Evolutionary conservation across 169 alveolate genomes (phyloP).

Genomic region (Theileria sp.): DNA sequence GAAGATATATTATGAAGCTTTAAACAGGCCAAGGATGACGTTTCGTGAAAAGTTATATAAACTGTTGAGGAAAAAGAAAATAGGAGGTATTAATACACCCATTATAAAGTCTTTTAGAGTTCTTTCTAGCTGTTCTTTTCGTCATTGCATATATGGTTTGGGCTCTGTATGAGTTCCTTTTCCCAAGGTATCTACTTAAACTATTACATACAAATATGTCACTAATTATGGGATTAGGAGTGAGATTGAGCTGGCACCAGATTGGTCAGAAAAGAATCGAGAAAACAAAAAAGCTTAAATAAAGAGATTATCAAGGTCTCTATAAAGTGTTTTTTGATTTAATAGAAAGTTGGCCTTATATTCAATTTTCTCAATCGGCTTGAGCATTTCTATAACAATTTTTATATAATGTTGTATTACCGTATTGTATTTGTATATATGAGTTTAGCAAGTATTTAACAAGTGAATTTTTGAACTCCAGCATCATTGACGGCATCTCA

Average conservation of each 20-base stretch:
- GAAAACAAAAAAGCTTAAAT: background rate
- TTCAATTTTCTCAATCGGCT: conserved; percentile 48
- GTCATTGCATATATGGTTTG: conserved; percentile 3
- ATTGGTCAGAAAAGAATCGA: conserved; percentile 35
- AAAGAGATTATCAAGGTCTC: conserved; percentile 53
- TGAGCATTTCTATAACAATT: conserved; percentile 17
- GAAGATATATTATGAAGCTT: conserved; percentile 43
- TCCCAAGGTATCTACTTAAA: conserved; percentile 41
- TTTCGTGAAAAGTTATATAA: conserved; percentile 13
- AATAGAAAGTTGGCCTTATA: conserved; percentile 71
- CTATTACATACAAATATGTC: background rate
- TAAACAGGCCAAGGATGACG: conserved; percentile 30
- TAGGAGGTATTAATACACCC: conserved; percentile 41
- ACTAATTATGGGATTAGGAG: conserved; percentile 11
- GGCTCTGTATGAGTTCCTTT: conserved; percentile 26
- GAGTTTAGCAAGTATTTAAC: conserved; percentile 23
- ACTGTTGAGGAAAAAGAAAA: conserved; percentile 30
- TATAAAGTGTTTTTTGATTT: conserved; percentile 63
- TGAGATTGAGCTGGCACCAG: conserved; percentile 54
- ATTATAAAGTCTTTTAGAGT: conserved; percentile 12
- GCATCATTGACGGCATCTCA: conserved; percentile 5
- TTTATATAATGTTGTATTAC: conserved; percentile 10
- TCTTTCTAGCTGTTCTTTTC: conserved; percentile 7
- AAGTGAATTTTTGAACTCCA: conserved; percentile 49
- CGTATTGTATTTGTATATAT: conserved; percentile 45